Evolutionary conservation across 2,329 filamentous ascomycete species (phyloP).

Genomic region (Neonectria magnoliae): DNA sequence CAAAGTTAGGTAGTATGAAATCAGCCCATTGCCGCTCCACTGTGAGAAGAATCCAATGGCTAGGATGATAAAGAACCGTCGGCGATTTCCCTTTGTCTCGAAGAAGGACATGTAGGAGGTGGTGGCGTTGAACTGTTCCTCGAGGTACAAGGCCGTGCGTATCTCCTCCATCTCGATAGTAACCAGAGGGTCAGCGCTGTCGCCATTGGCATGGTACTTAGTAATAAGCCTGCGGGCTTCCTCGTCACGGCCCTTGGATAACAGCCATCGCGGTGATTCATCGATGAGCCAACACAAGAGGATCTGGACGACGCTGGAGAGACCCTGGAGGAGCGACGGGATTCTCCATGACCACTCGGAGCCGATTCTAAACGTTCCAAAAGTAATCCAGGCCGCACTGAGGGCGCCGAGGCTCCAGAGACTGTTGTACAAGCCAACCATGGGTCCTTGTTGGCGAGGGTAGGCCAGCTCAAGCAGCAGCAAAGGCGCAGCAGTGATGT

Average conservation of each 20-base stretch:
- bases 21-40: constrained; percentile 32
- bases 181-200: constrained; percentile 54
- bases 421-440: constrained; percentile 32
- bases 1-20: constrained; percentile 5
- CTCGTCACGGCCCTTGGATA: constrained; percentile 45
- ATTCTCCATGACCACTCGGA: constrained; percentile 31
- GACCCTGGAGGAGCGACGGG: constrained; percentile 21
- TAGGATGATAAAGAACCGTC: constrained; percentile 31
- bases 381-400: constrained; percentile 24
- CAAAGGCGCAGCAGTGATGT: constrained; percentile 28
- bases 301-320: constrained; percentile 25
- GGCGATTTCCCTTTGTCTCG: constrained; percentile 45
- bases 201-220: constrained; percentile 61
- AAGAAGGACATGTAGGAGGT: constrained; percentile 55
- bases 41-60: constrained; percentile 33
- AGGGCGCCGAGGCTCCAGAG: constrained; percentile 32
- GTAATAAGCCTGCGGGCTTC: constrained; percentile 59
- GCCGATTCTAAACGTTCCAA: constrained; percentile 27
- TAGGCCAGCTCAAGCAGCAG: constrained; percentile 29
- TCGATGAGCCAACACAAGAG: constrained; percentile 13
- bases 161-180: constrained; percentile 62
- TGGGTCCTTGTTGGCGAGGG: constrained; percentile 28
- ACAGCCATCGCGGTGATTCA: constrained; percentile 57
- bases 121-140: constrained; percentile 48
- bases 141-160: constrained; percentile 57